Evolutionary conservation across 2,329 filamentous ascomycete genomes (phyloP).

Genomic region (Aspergillus hortae): DNA sequence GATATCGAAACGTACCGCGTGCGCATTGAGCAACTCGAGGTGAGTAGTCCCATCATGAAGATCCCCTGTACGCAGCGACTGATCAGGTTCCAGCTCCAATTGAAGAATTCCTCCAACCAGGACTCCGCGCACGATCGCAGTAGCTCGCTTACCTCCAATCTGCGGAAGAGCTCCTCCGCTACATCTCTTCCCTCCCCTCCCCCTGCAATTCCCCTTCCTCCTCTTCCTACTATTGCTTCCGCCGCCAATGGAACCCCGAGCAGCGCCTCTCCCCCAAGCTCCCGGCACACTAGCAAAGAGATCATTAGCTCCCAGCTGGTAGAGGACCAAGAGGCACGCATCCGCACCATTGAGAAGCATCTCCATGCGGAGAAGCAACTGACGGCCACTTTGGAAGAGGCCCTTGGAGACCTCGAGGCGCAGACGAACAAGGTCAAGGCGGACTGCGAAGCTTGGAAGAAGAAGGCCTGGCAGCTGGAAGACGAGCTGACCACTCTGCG

Average conservation of each 20-base stretch:
- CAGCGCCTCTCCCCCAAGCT: conserved; percentile 56
- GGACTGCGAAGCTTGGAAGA: conserved; percentile 87
- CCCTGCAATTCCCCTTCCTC: conserved; percentile 91
- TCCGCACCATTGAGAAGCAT: conserved; percentile 95
- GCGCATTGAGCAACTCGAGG: conserved; percentile 69
- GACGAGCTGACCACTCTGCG: conserved; percentile 53
- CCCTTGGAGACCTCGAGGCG: conserved; percentile 85
- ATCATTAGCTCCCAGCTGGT: conserved; percentile 74
- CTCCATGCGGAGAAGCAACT: conserved; percentile 94
- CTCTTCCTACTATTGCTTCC: conserved; percentile 65
- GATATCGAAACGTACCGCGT: conserved; percentile 59
- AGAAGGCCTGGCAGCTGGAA: conserved; percentile 75
- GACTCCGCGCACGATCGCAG: conserved; percentile 51
- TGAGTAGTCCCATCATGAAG: conserved; percentile 41
- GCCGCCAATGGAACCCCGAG: conserved; percentile 49
- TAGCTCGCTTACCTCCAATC: conserved; percentile 61
- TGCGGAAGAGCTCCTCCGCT: conserved; percentile 81
- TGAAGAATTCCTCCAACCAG: conserved; percentile 37
- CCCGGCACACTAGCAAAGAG: conserved; percentile 79
- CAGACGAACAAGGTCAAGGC: conserved; percentile 88
- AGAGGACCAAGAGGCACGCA: conserved; percentile 92
- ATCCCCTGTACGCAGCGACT: conserved; percentile 9
- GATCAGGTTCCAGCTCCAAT: conserved; percentile 31
- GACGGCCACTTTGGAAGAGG: conserved; percentile 91
- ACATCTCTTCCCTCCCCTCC: conserved; percentile 87